These are phyloP conservation scores for Ogataea philodendri DNA, from an alignment of 805 yeast genomes.

Conservation along the genomic window DNA sequence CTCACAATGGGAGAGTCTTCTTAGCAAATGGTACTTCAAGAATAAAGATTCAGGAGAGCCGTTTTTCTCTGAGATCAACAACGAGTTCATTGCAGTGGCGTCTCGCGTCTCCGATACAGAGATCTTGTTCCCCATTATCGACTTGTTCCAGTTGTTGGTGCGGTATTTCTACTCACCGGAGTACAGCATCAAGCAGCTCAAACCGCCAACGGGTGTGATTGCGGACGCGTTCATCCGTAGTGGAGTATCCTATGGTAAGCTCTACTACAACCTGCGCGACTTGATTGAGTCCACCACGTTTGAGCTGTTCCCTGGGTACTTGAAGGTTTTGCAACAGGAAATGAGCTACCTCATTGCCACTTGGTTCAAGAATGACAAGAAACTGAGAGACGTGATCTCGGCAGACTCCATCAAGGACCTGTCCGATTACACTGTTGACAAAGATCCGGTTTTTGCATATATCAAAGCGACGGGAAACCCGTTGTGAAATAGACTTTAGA, in stretches of 20 bases:
- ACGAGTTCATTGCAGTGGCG: conserved; percentile 48
- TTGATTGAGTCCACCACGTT: conserved; percentile 57
- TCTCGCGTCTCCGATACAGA: conserved; percentile 65
- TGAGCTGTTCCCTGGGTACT: conserved; percentile 50
- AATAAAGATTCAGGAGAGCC: conserved; percentile 35
- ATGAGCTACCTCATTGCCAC: conserved; percentile 60
- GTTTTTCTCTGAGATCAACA: conserved; percentile 38
- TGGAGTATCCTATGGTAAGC: conserved; percentile 61
- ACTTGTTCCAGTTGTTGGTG: conserved; percentile 63
- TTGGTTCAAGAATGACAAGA: conserved; percentile 68
- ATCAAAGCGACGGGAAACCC: conserved; percentile 40
- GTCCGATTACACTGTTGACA: conserved; percentile 45
- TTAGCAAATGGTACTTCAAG: conserved; percentile 47
- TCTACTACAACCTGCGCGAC: conserved; percentile 63
- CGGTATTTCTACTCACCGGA: conserved; percentile 44
- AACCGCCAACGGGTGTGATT: conserved; percentile 45
- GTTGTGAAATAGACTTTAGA: conserved; percentile 14
- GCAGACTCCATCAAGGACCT: conserved; percentile 44
- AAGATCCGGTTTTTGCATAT: conserved; percentile 57
- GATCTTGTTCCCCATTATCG: conserved; percentile 74
- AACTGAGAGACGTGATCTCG: conserved; percentile 55
- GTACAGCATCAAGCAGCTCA: conserved; percentile 13
- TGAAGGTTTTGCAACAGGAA: conserved; percentile 42
- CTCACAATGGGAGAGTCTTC: conserved; percentile 73
- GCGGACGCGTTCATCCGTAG: conserved; percentile 61